phyloP scores from a whole-genome alignment of 2,329 filamentous ascomycete genomes.

The Dactylellina parvicollis region DNA sequence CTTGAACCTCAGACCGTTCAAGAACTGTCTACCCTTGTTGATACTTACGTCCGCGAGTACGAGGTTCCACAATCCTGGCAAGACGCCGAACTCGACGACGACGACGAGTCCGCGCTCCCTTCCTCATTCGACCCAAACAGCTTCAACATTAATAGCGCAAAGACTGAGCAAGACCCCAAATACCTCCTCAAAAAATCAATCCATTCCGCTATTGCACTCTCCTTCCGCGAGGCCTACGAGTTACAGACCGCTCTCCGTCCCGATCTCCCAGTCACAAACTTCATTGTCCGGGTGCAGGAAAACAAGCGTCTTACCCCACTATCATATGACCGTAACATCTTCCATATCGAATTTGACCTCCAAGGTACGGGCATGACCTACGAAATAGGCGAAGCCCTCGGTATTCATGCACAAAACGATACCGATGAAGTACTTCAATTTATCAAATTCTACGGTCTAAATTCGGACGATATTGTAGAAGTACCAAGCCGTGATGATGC shows the following conservation, averaged over 20 bases:
- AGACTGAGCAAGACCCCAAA: conserved; percentile 75
- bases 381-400: conserved; percentile 95
- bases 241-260: conserved; percentile 79
- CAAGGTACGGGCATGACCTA: conserved; percentile 91
- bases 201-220: conserved; percentile 82
- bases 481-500: conserved; percentile 85
- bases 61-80: conserved; percentile 85
- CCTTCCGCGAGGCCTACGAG: conserved; percentile 93
- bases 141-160: conserved; percentile 78
- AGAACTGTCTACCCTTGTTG: conserved; percentile 67
- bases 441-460: conserved; percentile 87
- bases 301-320: conserved; percentile 89
- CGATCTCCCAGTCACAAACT: conserved; percentile 85
- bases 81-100: conserved; percentile 66
- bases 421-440: conserved; percentile 80
- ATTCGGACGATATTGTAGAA: conserved; percentile 85
- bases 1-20: conserved; percentile 61
- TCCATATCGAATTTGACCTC: conserved; percentile 99
- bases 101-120: conserved; percentile 65
- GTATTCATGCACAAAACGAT: conserved; percentile 95
- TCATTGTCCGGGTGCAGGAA: conserved; percentile 89
- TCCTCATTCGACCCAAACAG: conserved; percentile 78
- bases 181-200: conserved; percentile 79
- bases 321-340: conserved; percentile 97
- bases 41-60: conserved; percentile 75